Base-by-base conservation (phyloP, 2,329 filamentous ascomycete genomes). In the Plectosphaerella sp. region DNA sequence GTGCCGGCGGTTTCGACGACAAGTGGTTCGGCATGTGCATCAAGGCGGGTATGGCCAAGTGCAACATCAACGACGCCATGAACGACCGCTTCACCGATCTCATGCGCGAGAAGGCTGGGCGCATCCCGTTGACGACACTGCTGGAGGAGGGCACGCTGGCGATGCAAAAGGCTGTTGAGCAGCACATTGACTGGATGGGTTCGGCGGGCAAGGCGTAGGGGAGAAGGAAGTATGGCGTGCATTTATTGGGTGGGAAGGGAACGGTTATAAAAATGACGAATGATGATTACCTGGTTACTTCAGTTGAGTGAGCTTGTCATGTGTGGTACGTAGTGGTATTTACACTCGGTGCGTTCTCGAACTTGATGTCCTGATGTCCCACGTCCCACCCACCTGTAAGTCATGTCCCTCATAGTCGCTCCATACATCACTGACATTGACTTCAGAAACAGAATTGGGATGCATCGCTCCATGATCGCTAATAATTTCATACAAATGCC, bases 161-260 rank as follows among this genome's bases (percentile, higher is more conserved):
- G 4, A 49, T 61, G 51, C 59, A 60, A 24, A 54, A 59, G 28
- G 57, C 57, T 1, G 52, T 59, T 0, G 61, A 64, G 53, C 45
- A 48, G 35, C 56, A 58, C 50, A 64, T 64, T 45, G 59, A 62
- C 22, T 59, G 56, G 42, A 50, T 59, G n/a, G 57, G 57, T 15
- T 62, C 61, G 8, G 55, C 58, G 11, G 61, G 59, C 1, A 65
- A 60, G 47, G 58, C 61, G 37, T 15, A 15, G 37, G 14, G 14
- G 16, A 22, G 22, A 9, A 10, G 28, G 28, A 9, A 7, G 28
- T 9, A 9, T 33, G 28, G 28, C 28, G 4, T 33, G 28, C 8
- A 33, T 3, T 33, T 33, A 33, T 33, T 12, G 8, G 8, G 28
- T 10, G 28, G 28, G 22, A 22, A 22, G 22, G 22, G 22, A 22